A percentile compares a stretch with the other conserved stretches of the same genome.
Conservation (phyloP, 2,329 filamentous ascomycete species). For the Ophiostoma tasmaniense region DNA sequence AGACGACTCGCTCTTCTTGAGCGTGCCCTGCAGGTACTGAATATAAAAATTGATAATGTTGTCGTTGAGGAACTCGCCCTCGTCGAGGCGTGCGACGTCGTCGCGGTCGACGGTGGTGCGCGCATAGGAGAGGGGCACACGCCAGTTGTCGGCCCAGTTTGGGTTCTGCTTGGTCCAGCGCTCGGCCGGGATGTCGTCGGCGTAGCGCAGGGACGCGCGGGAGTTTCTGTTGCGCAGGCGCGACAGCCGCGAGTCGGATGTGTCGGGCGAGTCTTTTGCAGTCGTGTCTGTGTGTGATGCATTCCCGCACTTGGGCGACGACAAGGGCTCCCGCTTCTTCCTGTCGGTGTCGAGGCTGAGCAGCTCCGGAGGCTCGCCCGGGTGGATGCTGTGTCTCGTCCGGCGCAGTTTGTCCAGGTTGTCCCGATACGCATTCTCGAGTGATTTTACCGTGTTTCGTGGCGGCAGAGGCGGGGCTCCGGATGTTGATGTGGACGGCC, state of each 20-base stretch:
- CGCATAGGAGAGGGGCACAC: slow-evolving; percentile 54
- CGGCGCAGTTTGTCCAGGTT: neutral
- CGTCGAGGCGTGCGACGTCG: slow-evolving; percentile 71
- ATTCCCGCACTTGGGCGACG: neutral
- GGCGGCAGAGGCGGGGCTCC: neutral
- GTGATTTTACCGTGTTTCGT: neutral
- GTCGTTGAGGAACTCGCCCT: slow-evolving; percentile 84
- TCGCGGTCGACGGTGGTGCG: slow-evolving; percentile 58
- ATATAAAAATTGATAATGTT: slow-evolving; percentile 86
- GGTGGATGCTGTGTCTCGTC: neutral
- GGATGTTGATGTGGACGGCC: neutral
- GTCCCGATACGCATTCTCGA: neutral
- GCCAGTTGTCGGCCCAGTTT: slow-evolving; percentile 46
- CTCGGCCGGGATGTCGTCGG: neutral
- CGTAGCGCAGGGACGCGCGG: neutral
- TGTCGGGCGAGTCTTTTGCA: neutral
- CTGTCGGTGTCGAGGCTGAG: neutral
- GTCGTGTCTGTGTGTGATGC: neutral
- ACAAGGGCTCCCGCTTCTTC: neutral
- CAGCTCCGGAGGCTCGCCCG: neutral
- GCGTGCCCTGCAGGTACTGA: slow-evolving; percentile 56
- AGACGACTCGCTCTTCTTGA: slow-evolving; percentile 47
- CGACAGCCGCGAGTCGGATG: neutral
- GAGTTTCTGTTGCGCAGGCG: slow-evolving; percentile 10
- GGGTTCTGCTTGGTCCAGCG: slow-evolving; percentile 44